phyloP scores from a whole-genome alignment of 1,284 basidiomycete species.

The Chalciporus sp. region DNA sequence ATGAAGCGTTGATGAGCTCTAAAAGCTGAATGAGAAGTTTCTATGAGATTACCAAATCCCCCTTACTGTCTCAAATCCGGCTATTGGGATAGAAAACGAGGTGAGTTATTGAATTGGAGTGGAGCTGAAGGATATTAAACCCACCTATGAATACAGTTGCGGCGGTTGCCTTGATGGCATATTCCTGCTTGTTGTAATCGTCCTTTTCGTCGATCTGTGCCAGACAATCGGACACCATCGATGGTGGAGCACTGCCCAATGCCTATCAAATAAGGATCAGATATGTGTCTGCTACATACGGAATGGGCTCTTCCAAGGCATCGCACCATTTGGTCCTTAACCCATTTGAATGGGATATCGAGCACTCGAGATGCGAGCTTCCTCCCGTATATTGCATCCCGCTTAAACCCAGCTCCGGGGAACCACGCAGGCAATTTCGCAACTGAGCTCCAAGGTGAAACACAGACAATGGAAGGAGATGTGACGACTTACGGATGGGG shows the following conservation, averaged over 20 bases:
- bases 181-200: slow-evolving; percentile 18
- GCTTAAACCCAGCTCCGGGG: slow-evolving; percentile 42
- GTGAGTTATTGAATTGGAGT: background rate
- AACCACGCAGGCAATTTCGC: slow-evolving; percentile 45
- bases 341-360: slow-evolving; percentile 26
- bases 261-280: slow-evolving; percentile 6
- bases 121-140: background rate
- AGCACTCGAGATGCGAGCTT: slow-evolving; percentile 20
- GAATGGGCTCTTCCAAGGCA: background rate
- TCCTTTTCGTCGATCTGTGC: slow-evolving; percentile 15
- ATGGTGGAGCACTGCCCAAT: slow-evolving; percentile 19
- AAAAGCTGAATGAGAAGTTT: background rate
- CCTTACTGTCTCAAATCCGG: slow-evolving; percentile 31
- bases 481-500: slow-evolving; percentile 23
- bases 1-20: slow-evolving; percentile 32
- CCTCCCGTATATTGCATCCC: slow-evolving; percentile 21
- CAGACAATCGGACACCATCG: slow-evolving; percentile 30
- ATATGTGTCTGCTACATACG: too few species aligned
- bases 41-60: background rate
- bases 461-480: background rate
- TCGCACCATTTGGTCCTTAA: slow-evolving; percentile 23
- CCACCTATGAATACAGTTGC: slow-evolving; percentile 27
- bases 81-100: slow-evolving; percentile 11
- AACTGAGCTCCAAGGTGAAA: slow-evolving; percentile 30
- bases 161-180: slow-evolving; percentile 27